A percentile compares a stretch with the other conserved stretches of the same genome.
Conservation (phyloP, 1,284 basidiomycete genomes). For the Waitea zeae region DNA sequence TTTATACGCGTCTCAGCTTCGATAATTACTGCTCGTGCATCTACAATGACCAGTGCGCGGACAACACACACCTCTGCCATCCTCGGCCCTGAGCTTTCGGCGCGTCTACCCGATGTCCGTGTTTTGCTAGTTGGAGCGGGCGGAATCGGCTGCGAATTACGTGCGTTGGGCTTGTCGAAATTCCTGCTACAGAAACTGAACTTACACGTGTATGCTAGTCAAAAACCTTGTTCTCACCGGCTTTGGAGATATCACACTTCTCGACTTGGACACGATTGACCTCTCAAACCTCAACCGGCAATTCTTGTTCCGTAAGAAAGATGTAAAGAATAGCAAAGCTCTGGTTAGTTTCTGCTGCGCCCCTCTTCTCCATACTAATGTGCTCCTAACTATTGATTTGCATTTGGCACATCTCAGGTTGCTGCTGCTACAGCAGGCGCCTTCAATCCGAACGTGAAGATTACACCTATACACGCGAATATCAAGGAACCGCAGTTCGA, state of each 20-base stretch:
- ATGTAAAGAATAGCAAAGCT: constrained; percentile 94
- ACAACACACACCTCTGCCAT: constrained; percentile 47
- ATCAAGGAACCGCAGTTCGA: constrained; percentile 92
- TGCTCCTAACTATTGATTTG: neutral
- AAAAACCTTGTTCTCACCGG: constrained; percentile 94
- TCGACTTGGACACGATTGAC: constrained; percentile 98
- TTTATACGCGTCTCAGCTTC: too few relatives aligned
- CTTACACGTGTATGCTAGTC: constrained; percentile 29
- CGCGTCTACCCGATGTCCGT: constrained; percentile 41
- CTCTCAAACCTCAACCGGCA: constrained; percentile 96
- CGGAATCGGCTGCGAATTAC: constrained; percentile 93
- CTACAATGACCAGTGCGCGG: constrained; percentile 6
- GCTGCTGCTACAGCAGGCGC: constrained; percentile 78
- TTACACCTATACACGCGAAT: constrained; percentile 85
- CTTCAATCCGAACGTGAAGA: constrained; percentile 86
- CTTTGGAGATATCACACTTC: constrained; percentile 81
- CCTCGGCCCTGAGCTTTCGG: constrained; percentile 53
- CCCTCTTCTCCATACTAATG: too few relatives aligned
- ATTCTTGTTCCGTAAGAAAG: constrained; percentile 94
- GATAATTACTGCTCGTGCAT: neutral
- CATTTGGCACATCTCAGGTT: constrained; percentile 44
- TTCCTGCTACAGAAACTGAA: neutral
- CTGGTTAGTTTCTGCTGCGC: constrained; percentile 26
- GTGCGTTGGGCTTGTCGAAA: constrained; percentile 27
- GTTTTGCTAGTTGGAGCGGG: constrained; percentile 92